A percentile compares a stretch with the other conserved stretches of the same genome.
Conservation (phyloP, 78 protist genomes). For the Protostelium mycophagum region DNA sequence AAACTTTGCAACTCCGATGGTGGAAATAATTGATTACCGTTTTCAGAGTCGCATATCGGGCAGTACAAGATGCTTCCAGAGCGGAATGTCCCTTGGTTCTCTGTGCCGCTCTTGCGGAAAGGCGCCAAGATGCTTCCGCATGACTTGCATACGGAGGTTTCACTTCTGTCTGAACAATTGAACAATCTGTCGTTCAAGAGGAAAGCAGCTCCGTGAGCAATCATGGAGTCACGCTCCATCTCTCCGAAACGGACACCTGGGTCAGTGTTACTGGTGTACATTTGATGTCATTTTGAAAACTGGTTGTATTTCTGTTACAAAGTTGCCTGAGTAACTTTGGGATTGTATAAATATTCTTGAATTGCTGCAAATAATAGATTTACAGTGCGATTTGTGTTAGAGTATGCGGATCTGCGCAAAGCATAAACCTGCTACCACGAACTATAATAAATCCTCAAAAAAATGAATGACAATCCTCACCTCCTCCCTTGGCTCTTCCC, state of each 20-base stretch:
- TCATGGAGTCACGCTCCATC: slow-evolving; percentile 98
- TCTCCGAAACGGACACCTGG: slow-evolving; percentile 98
- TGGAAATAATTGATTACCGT: neutral
- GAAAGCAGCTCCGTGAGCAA: slow-evolving; percentile 94
- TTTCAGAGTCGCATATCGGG: neutral
- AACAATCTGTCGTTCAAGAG: slow-evolving; percentile 90
- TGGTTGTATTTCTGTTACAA: neutral
- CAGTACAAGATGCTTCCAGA: neutral
- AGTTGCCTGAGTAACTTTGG: neutral
- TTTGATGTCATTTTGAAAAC: slow-evolving; percentile 38
- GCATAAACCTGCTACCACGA: neutral
- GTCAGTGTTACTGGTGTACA: slow-evolving; percentile 65
- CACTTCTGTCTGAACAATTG: slow-evolving; percentile 76
- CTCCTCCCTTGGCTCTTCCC: slow-evolving; percentile 71
- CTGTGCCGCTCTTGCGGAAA: slow-evolving; percentile 7
- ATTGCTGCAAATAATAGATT: no score
- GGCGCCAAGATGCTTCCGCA: slow-evolving; percentile 74
- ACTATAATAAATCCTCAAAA: neutral
- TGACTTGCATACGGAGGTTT: slow-evolving; percentile 48
- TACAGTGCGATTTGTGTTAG: neutral
- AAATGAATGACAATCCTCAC: neutral
- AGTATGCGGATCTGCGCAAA: no score
- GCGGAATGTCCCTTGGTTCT: neutral
- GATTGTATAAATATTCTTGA: no score
- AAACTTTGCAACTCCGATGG: no score